phyloP scores from a whole-genome alignment of 2,329 filamentous ascomycete species.

The Exophiala bonariae region DNA sequence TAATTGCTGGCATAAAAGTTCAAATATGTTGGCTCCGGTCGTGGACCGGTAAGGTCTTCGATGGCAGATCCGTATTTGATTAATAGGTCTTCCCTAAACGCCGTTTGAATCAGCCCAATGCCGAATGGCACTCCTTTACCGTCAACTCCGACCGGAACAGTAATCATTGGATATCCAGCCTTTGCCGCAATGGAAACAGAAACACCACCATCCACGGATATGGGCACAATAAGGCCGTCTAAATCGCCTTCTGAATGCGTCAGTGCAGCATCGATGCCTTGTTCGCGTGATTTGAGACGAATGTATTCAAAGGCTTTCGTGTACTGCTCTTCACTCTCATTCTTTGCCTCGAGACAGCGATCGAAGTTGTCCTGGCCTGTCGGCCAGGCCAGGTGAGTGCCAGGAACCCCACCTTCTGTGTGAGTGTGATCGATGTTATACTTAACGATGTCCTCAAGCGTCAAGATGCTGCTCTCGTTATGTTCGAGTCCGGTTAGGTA shows the following conservation, averaged over 20 bases:
- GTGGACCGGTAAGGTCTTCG: constrained; percentile 44
- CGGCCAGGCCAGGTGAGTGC: constrained; percentile 62
- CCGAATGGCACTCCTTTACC: constrained; percentile 63
- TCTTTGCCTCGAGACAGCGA: constrained; percentile 58
- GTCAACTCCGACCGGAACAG: constrained; percentile 63
- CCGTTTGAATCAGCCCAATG: constrained; percentile 60
- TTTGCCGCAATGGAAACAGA: constrained; percentile 69
- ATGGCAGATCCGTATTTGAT: constrained; percentile 65
- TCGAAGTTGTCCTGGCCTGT: constrained; percentile 73
- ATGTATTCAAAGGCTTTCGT: constrained; percentile 65
- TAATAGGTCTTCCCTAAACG: constrained; percentile 59
- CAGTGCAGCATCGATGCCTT: constrained; percentile 70
- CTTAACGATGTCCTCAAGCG: constrained; percentile 65
- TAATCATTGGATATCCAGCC: constrained; percentile 73
- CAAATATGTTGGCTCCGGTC: too few species aligned
- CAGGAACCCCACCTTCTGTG: constrained; percentile 65
- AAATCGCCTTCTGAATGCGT: constrained; percentile 43
- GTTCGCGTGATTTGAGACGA: constrained; percentile 58
- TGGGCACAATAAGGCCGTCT: constrained; percentile 65
- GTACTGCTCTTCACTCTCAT: constrained; percentile 65
- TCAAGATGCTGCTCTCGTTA: constrained; percentile 59
- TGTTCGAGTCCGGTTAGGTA: constrained; percentile 60
- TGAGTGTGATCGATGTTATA: constrained; percentile 65
- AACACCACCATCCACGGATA: constrained; percentile 61
- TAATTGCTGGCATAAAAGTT: too few species aligned